Evolutionary conservation across 2,329 filamentous ascomycete genomes (phyloP).

Genomic region (Lachnum nothofagi): DNA sequence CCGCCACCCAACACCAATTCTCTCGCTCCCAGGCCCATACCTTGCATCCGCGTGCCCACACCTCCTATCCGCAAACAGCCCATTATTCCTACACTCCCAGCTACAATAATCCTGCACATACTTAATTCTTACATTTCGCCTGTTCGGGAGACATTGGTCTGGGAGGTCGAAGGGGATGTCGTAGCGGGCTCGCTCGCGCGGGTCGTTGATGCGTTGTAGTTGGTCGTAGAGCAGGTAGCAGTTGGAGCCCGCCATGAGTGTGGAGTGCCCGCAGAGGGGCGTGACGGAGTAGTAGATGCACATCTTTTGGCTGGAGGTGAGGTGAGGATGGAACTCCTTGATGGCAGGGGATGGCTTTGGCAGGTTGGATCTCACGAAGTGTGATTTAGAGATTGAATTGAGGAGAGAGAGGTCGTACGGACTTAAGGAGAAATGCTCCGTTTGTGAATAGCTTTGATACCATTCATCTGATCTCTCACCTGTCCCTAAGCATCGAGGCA

Average conservation of each 20-base stretch:
- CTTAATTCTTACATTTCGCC: constrained; percentile 19
- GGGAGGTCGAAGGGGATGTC: constrained; percentile 28
- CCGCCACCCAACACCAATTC: constrained; percentile 32
- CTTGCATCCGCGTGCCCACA: constrained; percentile 26
- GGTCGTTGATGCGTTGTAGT: constrained; percentile 31
- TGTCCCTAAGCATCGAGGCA: constrained; percentile 6
- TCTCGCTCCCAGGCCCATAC: constrained; percentile 28
- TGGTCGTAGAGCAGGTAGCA: constrained; percentile 31
- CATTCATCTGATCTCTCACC: constrained; percentile 5
- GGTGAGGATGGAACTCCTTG: not conserved
- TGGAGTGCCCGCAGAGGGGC: constrained; percentile 28
- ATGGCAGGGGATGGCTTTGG: not conserved
- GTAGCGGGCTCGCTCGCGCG: constrained; percentile 14
- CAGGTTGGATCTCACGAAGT: no score
- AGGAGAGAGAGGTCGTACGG: not conserved
- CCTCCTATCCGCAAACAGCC: constrained; percentile 17
- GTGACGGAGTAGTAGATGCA: constrained; percentile 29
- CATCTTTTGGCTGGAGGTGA: constrained; percentile 18
- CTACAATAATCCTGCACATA: constrained; percentile 23
- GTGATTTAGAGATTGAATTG: no score
- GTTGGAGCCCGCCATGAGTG: constrained; percentile 26
- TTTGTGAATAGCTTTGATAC: not conserved
- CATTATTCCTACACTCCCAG: constrained; percentile 31
- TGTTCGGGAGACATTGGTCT: constrained; percentile 24
- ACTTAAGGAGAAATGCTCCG: not conserved